A percentile compares a stretch with the other conserved stretches of the same genome.
Evolutionary conservation across 1,139 yeast species (phyloP).

Genomic region (Candida neerlandica): DNA sequence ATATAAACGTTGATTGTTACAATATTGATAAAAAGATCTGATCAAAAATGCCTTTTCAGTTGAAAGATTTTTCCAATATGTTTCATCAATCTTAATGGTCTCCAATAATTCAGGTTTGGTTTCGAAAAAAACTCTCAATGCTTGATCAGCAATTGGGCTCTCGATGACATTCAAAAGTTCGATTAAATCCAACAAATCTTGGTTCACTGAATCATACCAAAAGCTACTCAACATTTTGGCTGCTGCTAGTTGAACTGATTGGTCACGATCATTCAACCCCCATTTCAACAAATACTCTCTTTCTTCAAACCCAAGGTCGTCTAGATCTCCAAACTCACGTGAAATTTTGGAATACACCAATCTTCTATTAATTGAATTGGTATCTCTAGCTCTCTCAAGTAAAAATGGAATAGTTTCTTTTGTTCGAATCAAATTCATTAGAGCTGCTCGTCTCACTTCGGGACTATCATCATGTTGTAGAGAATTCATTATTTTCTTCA

Average conservation of each 20-base stretch:
- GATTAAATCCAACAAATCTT: conserved; percentile 71
- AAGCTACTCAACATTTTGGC: conserved; percentile 63
- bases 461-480: conserved; percentile 81
- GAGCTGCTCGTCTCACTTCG: conserved; percentile 86
- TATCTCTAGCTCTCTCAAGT: conserved; percentile 83
- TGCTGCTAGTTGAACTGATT: conserved; percentile 71
- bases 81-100: conserved; percentile 56
- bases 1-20: conserved; percentile 52
- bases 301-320: conserved; percentile 54
- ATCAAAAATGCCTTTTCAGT: conserved; percentile 77
- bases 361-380: conserved; percentile 69
- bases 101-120: conserved; percentile 63
- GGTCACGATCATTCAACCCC: conserved; percentile 90
- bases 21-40: conserved; percentile 66
- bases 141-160: conserved; percentile 65
- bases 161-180: conserved; percentile 67
- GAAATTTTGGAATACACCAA: conserved; percentile 70
- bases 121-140: conserved; percentile 64
- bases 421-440: conserved; percentile 66
- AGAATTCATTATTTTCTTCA: conserved; percentile 53
- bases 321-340: conserved; percentile 61
- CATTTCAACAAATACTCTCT: conserved; percentile 72
- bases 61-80: conserved; percentile 70
- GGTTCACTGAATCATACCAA: conserved; percentile 73
- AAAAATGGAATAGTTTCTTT: conserved; percentile 57